Evolutionary conservation across 2,329 filamentous ascomycete species (phyloP).

Genomic region (Nannizzia gypsea): DNA sequence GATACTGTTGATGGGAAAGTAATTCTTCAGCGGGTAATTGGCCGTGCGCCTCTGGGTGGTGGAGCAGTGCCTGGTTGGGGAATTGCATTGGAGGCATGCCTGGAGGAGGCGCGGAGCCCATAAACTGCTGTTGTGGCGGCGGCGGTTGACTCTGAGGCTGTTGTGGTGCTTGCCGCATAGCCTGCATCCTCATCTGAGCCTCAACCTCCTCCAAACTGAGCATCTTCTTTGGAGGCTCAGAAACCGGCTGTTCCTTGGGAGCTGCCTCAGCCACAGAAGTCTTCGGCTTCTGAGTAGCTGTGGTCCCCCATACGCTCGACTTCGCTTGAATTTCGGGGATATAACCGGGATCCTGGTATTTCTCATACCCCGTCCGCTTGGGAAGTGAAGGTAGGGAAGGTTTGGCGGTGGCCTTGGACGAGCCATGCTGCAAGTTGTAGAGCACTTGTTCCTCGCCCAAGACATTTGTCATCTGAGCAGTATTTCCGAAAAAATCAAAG

Average conservation of each 20-base stretch:
- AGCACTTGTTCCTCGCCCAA: slow-evolving; percentile 86
- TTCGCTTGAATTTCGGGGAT: slow-evolving; percentile 87
- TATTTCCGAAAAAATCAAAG: slow-evolving; percentile 94
- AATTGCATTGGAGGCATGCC: slow-evolving; percentile 9
- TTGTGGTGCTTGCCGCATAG: slow-evolving; percentile 19
- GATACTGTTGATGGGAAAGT: slow-evolving; percentile 38
- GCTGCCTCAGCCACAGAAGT: slow-evolving; percentile 13
- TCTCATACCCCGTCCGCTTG: slow-evolving; percentile 75
- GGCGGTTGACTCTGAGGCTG: slow-evolving; percentile 21
- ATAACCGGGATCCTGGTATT: slow-evolving; percentile 71
- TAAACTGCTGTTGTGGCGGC: slow-evolving; percentile 12
- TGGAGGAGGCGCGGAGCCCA: background rate
- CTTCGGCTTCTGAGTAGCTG: slow-evolving; percentile 42
- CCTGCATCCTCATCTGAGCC: slow-evolving; percentile 59
- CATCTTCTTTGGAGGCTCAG: slow-evolving; percentile 55
- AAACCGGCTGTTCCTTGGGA: slow-evolving; percentile 7
- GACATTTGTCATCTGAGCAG: slow-evolving; percentile 71
- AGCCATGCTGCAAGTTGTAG: slow-evolving; percentile 58
- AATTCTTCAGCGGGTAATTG: slow-evolving; percentile 34
- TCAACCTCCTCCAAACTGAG: slow-evolving; percentile 97
- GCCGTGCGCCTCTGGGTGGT: slow-evolving; percentile 10
- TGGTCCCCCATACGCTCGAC: slow-evolving; percentile 80
- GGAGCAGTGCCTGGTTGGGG: slow-evolving; percentile 6
- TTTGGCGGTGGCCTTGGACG: slow-evolving; percentile 20
- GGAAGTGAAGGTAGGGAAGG: slow-evolving; percentile 40